phyloP scores from a whole-genome alignment of 1,284 basidiomycete species.

The Ustilago hordei region DNA sequence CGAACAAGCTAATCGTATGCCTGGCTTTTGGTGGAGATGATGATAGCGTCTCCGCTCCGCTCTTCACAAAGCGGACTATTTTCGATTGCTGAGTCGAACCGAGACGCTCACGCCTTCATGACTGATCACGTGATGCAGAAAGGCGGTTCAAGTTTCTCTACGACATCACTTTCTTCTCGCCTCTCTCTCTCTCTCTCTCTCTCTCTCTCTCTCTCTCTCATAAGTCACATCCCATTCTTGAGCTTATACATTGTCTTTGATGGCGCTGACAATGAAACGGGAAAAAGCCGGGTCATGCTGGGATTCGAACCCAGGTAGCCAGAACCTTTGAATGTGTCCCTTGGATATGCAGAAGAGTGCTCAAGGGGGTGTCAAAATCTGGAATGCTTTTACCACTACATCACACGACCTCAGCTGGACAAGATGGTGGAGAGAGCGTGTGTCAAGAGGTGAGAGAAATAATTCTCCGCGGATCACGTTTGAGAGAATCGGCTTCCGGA shows the following conservation, averaged over 20 bases:
- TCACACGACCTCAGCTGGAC: constrained; percentile 19
- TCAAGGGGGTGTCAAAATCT: constrained; percentile 10
- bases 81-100: too few species aligned
- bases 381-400: constrained; percentile 32
- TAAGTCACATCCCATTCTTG: not conserved
- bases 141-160: not conserved
- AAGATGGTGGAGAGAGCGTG: not conserved
- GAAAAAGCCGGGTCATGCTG: constrained; percentile 33
- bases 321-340: constrained; percentile 16
- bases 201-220: not conserved
- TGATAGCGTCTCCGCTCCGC: too few species aligned
- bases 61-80: too few species aligned
- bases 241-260: not conserved
- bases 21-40: too few species aligned
- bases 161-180: not conserved
- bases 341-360: not conserved
- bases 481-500: not conserved
- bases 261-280: not conserved
- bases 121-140: not conserved
- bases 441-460: not conserved
- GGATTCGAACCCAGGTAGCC: constrained; percentile 46
- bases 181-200: not conserved
- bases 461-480: not conserved
- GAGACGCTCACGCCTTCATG: too few species aligned
- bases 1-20: too few species aligned